Evolutionary conservation across 1,284 basidiomycete genomes (phyloP), one percentile per base, ranked within the genome.

Genomic region (Limonomyces culmigenus): DNA sequence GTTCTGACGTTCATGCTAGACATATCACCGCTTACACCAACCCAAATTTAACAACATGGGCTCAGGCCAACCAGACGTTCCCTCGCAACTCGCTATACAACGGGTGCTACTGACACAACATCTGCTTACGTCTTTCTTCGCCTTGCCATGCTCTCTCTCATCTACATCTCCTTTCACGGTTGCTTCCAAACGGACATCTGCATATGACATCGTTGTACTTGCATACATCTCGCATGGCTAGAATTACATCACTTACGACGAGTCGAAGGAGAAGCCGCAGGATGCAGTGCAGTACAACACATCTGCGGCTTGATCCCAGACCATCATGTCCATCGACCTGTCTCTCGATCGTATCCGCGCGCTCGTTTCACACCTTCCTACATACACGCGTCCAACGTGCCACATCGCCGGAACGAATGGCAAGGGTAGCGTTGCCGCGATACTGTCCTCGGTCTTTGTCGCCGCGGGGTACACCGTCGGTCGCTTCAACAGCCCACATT

Each of bases 401-500:
- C 95, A 98, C 50, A 70, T 98, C 36, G 79, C 89, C 3, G 93
- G 95, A 0, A 99, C 95, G 0, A 98, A 99, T 56, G 93, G 93
- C 19, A 99, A 99, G 56, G 95, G 95, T 19, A 91, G 83, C 41
- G 86, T 92, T 8, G 79, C 87, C 5, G 78, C 81, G 2, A 63
- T 92, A 36, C 58, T 96, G 11, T 74, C 87, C 3, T 83, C 81
- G 14, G 77, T 89, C 43, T 58, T 97, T 12, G 51, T 51, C 2
- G 52, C 62, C 8, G 67, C 76, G 0, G 51, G 58, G 10, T 47
- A 81, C 35, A 60, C 63, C 12, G 72, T 86, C 2, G 93, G 84
- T 3, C 68, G 85, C 20, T 98, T 89, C 66, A 97, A 93, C 55
- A 86, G 77, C 44, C 95, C 95, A 0, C 92, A 97, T 52, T 74